These are phyloP conservation scores for Phytophthora ohioensis DNA, from an alignment of 352 stramenopile genomes.

Conservation along the genomic window DNA sequence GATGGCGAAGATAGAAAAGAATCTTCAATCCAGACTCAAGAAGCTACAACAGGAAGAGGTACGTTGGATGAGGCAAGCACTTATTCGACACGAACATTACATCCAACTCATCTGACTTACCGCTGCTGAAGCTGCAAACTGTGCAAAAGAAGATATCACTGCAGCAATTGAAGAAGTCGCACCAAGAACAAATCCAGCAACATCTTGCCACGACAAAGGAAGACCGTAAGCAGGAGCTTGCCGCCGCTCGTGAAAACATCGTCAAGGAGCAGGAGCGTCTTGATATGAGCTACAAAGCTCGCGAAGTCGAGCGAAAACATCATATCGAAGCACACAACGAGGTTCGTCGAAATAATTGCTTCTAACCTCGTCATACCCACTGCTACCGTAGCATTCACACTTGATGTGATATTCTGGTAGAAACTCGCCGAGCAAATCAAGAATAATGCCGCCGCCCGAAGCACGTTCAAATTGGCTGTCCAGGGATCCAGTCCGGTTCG, in stretches of 20 bases:
- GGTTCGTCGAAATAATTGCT: slow-evolving; percentile 17
- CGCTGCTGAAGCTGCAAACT: slow-evolving; percentile 17
- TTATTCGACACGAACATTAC: background rate
- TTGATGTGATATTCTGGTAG: slow-evolving; percentile 9
- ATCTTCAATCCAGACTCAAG: slow-evolving; percentile 29
- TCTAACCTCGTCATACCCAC: background rate
- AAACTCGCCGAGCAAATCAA: slow-evolving; percentile 45
- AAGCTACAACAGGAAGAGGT: slow-evolving; percentile 39
- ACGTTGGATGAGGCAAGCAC: background rate
- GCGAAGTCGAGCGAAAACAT: slow-evolving; percentile 29
- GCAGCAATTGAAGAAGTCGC: slow-evolving; percentile 36
- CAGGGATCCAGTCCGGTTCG: slow-evolving; percentile 43
- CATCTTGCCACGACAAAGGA: slow-evolving; percentile 20
- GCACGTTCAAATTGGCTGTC: slow-evolving; percentile 27
- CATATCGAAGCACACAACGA: slow-evolving; percentile 20
- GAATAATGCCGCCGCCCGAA: slow-evolving; percentile 33
- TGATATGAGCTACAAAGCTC: slow-evolving; percentile 20
- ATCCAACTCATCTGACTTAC: background rate
- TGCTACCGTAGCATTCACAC: background rate
- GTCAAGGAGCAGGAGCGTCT: slow-evolving; percentile 27
- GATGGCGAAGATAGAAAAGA: slow-evolving; percentile 28
- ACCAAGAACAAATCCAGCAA: slow-evolving; percentile 45
- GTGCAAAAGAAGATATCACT: slow-evolving; percentile 35
- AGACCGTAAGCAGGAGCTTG: slow-evolving; percentile 36
- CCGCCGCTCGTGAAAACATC: slow-evolving; percentile 24